A percentile compares a stretch with the other conserved stretches of the same genome.
These are phyloP conservation scores for Galerina sulciceps DNA, from an alignment of 768 basidiomycete species.

Conservation along the genomic window DNA sequence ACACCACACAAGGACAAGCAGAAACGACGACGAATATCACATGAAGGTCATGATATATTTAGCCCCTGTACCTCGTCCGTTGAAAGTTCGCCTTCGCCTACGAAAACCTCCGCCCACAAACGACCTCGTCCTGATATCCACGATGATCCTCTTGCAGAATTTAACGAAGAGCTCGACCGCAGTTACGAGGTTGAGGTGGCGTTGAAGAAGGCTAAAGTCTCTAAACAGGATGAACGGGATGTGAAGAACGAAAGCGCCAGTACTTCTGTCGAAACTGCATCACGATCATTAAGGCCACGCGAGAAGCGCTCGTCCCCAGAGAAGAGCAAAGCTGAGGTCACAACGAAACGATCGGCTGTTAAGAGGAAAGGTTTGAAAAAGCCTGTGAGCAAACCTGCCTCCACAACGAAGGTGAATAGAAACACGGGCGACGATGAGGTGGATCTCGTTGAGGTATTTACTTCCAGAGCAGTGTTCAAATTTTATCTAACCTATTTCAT, in stretches of 20 bases:
- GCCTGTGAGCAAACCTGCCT: slow-evolving; percentile 10
- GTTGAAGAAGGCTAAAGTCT: slow-evolving; percentile 3
- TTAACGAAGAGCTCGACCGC: slow-evolving; percentile 22
- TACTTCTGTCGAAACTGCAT: slow-evolving; percentile 6
- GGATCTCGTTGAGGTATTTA: slow-evolving; percentile 22
- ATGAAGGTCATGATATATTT: slow-evolving; percentile 35
- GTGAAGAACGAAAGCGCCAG: not conserved
- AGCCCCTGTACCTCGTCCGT: slow-evolving; percentile 36
- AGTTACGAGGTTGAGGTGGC: slow-evolving; percentile 11
- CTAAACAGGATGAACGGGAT: not conserved
- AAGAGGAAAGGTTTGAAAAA: slow-evolving; percentile 14
- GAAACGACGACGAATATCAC: slow-evolving; percentile 29
- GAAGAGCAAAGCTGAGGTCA: slow-evolving; percentile 5
- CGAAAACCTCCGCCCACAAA: slow-evolving; percentile 29
- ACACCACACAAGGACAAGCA: slow-evolving; percentile 38
- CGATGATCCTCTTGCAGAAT: slow-evolving; percentile 21
- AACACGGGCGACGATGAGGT: slow-evolving; percentile 11
- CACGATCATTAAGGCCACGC: slow-evolving; percentile 21
- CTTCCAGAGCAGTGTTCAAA: no score
- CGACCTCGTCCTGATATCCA: not conserved
- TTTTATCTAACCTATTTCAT: no score
- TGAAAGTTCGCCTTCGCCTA: slow-evolving; percentile 40
- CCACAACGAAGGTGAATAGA: slow-evolving; percentile 14
- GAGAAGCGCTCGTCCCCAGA: slow-evolving; percentile 4
- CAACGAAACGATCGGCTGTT: not conserved